A percentile compares a stretch with the other conserved stretches of the same genome.
Evolutionary conservation across 352 stramenopile genomes (phyloP).

Genomic region (Pythium brachiatum): DNA sequence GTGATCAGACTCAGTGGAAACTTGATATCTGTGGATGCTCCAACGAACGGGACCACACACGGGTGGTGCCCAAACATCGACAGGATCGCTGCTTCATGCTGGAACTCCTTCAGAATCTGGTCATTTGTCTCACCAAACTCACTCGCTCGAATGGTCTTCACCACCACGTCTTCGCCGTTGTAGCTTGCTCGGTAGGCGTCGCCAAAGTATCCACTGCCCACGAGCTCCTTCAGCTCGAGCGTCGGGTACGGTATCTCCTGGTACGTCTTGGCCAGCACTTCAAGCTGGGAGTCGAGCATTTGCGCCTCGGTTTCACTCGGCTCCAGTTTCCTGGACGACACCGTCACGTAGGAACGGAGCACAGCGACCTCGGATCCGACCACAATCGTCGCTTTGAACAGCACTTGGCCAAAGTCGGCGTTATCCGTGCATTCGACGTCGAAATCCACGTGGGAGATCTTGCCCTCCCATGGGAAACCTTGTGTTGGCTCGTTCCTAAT

Average conservation of each 20-base stretch:
- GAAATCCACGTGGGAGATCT: slow-evolving; percentile 57
- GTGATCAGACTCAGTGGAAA: slow-evolving; percentile 70
- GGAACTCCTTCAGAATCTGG: slow-evolving; percentile 80
- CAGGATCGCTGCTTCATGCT: slow-evolving; percentile 75
- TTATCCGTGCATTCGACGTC: slow-evolving; percentile 59
- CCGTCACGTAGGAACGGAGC: slow-evolving; percentile 67
- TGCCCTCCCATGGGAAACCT: slow-evolving; percentile 69
- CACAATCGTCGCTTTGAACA: slow-evolving; percentile 74
- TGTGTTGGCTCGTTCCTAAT: slow-evolving; percentile 63
- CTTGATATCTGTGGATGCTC: slow-evolving; percentile 64
- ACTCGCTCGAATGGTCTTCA: slow-evolving; percentile 77
- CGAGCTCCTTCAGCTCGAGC: slow-evolving; percentile 71
- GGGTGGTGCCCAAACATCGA: slow-evolving; percentile 84
- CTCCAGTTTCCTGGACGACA: slow-evolving; percentile 39
- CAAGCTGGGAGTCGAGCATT: slow-evolving; percentile 56
- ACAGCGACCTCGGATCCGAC: slow-evolving; percentile 68
- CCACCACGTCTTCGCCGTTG: slow-evolving; percentile 69
- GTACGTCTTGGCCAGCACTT: slow-evolving; percentile 76
- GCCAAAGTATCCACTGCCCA: slow-evolving; percentile 76
- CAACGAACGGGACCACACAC: slow-evolving; percentile 79
- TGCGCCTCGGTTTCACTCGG: slow-evolving; percentile 46
- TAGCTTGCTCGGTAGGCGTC: slow-evolving; percentile 67
- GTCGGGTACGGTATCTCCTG: slow-evolving; percentile 65
- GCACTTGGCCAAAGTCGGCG: slow-evolving; percentile 49
- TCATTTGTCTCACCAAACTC: slow-evolving; percentile 72